phyloP scores from a whole-genome alignment of 371 early-diverging fungal species.

The Zancudomyces culisetae region DNA sequence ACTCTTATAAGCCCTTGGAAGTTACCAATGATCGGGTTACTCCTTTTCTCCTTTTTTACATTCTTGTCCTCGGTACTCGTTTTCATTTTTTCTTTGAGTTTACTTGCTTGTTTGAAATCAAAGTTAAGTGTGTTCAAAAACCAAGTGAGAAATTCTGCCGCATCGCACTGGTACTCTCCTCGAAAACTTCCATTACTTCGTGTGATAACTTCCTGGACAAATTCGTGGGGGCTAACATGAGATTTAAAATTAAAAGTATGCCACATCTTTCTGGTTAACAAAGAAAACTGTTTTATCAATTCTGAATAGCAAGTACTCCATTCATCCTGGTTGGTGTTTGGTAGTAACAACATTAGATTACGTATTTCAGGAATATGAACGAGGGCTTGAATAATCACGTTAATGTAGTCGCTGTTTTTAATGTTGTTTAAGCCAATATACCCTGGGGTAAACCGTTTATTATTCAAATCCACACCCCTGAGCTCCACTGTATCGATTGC shows the following conservation, averaged over 20 bases:
- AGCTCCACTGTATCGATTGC: conserved; percentile 39
- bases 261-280: conserved; percentile 81
- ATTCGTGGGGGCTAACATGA: conserved; percentile 91
- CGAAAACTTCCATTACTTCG: conserved; percentile 66
- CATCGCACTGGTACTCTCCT: conserved; percentile 66
- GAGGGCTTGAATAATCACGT: conserved; percentile 79
- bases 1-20: conserved; percentile 74
- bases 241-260: conserved; percentile 83
- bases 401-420: conserved; percentile 91
- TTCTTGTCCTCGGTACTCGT: too few relatives aligned
- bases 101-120: too few relatives aligned
- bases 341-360: conserved; percentile 52
- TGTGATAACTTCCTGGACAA: conserved; percentile 79
- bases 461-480: conserved; percentile 62
- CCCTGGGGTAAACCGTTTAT: conserved; percentile 74
- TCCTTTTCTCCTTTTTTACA: conserved; percentile 45
- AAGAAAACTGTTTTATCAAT: conserved; percentile 53
- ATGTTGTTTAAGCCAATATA: conserved; percentile 90
- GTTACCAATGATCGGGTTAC: conserved; percentile 56
- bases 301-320: conserved; percentile 29
- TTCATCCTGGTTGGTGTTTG: conserved; percentile 23
- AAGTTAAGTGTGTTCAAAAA: conserved; percentile 75
- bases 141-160: conserved; percentile 83
- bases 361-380: conserved; percentile 76
- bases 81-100: too few relatives aligned